phyloP scores from a whole-genome alignment of 306 rosid genomes.

The Fragaria nilgerrensis region DNA sequence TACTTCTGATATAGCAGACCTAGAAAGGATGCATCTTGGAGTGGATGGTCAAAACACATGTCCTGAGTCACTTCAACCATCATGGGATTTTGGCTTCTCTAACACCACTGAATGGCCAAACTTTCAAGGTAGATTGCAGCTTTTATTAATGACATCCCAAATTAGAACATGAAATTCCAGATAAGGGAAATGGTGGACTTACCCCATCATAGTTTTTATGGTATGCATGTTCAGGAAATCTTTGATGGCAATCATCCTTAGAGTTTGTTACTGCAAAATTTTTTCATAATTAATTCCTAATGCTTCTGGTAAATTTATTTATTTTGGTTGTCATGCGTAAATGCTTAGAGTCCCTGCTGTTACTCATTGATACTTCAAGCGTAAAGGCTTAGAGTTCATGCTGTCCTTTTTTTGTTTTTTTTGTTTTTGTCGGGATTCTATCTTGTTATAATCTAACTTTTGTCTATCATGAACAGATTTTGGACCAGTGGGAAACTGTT shows the following conservation, averaged over 20 bases:
- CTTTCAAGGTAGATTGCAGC: conserved; percentile 11
- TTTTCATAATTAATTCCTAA: background rate
- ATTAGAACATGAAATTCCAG: background rate
- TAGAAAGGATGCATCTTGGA: conserved; percentile 7
- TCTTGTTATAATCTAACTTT: background rate
- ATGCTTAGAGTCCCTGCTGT: background rate
- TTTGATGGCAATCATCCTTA: background rate
- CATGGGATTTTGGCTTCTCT: conserved; percentile 8
- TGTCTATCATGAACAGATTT: background rate
- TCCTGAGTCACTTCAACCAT: conserved; percentile 2
- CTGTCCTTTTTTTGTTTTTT: background rate
- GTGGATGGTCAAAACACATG: background rate
- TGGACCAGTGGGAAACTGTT: conserved; percentile 7
- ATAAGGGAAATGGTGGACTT: background rate
- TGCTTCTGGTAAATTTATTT: background rate
- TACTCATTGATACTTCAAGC: background rate
- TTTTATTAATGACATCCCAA: background rate
- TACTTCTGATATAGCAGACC: conserved; percentile 11
- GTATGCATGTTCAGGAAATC: background rate
- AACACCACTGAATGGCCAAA: conserved; percentile 6
- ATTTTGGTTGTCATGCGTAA: background rate
- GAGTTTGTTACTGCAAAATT: background rate
- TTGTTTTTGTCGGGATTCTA: background rate
- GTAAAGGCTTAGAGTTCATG: background rate
- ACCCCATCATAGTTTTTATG: background rate